Evolutionary conservation across 768 basidiomycete species (phyloP), one percentile per base, ranked within the genome.

Genomic region (Trametes elegans): DNA sequence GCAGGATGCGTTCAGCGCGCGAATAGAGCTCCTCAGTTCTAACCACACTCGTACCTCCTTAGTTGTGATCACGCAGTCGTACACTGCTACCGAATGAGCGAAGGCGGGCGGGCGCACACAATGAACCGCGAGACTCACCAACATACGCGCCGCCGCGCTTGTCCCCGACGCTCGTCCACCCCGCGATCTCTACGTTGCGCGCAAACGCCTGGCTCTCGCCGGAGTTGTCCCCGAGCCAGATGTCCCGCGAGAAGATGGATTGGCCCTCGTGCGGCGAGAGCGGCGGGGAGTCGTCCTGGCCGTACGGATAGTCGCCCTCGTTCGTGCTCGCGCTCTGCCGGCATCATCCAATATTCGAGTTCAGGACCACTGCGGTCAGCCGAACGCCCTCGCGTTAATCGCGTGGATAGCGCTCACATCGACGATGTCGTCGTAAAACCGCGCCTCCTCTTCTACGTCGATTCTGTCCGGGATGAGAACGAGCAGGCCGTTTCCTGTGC

Each of bases 161-260:
- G 61, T 88, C 87, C 0, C 87, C 87, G 7, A 90, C 87, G 58
- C 76, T 82, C 16, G 82, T 84, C 87, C 87, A 89, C 0, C 87
- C 88, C 9, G 73, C 73, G 18, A 89, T 84, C 44, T 74, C 73
- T 3, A 89, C 86, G 64, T 83, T 80, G 46, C 81, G 77, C 3
- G 88, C 81, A 62, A 90, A 89, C 1, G 79, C 74, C 0, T 67
- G 64, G 43, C 78, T 79, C 50, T 76, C 74, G 0, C 81, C 82
- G 0, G 73, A 75, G 53, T 81, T 81, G 57, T 88, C 86, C 0
- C 76, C 80, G 7, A 89, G 73, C 78, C 83, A 88, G 23, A 89
- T 90, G 40, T 88, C 87, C 13, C 74, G 76, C 0, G 84, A 86
- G 63, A 84, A 83, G 18, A 88, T 69, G 0, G 84, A 87, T 7